Evolutionary conservation across 495 filamentous ascomycete species (phyloP).

Genomic region (Rhypophila decipiens): DNA sequence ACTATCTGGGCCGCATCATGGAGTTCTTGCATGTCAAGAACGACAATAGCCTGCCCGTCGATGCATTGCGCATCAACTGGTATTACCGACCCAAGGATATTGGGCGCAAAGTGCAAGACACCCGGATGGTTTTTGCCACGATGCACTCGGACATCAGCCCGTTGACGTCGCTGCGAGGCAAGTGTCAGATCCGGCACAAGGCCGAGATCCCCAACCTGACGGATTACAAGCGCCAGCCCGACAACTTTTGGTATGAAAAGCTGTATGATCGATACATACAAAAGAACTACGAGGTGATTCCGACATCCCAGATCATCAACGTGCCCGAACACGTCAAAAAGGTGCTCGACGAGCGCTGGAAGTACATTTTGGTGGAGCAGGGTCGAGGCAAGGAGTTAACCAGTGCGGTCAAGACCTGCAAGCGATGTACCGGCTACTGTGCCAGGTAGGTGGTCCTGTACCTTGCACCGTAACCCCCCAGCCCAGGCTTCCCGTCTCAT

Average conservation of each 20-base stretch:
- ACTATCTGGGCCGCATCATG: constrained; percentile 97
- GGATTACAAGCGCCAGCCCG: constrained; percentile 71
- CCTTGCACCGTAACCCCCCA: not conserved
- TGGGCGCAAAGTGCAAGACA: constrained; percentile 82
- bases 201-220: constrained; percentile 79
- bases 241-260: constrained; percentile 96
- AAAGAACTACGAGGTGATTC: constrained; percentile 94
- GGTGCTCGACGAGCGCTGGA: constrained; percentile 92
- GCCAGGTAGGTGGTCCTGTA: constrained; percentile 59
- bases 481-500: not conserved
- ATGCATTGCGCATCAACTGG: constrained; percentile 92
- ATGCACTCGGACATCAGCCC: constrained; percentile 99
- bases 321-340: constrained; percentile 90
- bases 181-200: constrained; percentile 81
- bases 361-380: constrained; percentile 86
- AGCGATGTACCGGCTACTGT: constrained; percentile 81
- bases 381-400: constrained; percentile 91
- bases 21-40: constrained; percentile 85
- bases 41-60: constrained; percentile 64
- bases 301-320: constrained; percentile 87
- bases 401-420: constrained; percentile 93
- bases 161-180: constrained; percentile 83
- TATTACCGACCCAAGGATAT: constrained; percentile 97
- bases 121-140: constrained; percentile 81
- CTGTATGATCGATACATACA: constrained; percentile 98